These are phyloP conservation scores for Penicillium bialowiezense DNA, from an alignment of 495 filamentous ascomycete genomes.

Conservation along the genomic window DNA sequence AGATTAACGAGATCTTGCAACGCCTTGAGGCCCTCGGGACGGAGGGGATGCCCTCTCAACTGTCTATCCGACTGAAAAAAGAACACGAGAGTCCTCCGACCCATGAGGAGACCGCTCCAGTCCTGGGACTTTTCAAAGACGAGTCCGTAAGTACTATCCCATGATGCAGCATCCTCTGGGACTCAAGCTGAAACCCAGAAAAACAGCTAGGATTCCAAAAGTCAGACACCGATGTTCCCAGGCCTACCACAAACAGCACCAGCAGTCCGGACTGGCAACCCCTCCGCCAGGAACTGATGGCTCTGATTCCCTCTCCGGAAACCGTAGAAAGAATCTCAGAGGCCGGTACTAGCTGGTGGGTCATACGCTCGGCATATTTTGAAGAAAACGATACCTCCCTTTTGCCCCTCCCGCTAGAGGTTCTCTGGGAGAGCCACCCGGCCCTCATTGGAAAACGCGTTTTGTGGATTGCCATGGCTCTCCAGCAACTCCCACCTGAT, in stretches of 20 bases:
- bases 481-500: conserved; percentile 12
- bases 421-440: conserved; percentile 8
- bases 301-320: conserved; percentile 1
- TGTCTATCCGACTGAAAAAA: background rate
- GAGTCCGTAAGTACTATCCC: background rate
- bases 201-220: conserved; percentile 7
- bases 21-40: background rate
- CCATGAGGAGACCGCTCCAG: conserved; percentile 10
- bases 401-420: background rate
- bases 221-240: background rate
- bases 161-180: background rate
- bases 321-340: conserved; percentile 6
- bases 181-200: background rate
- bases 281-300: conserved; percentile 7
- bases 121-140: conserved; percentile 14
- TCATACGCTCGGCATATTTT: conserved; percentile 10
- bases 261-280: conserved; percentile 8
- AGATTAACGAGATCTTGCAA: background rate
- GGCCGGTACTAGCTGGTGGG: conserved; percentile 12
- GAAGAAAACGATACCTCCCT: conserved; percentile 10
- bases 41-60: background rate
- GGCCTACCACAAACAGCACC: background rate
- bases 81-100: background rate
- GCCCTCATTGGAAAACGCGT: conserved; percentile 5
- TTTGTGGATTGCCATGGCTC: conserved; percentile 7